Evolutionary conservation across 306 rosid species (phyloP).

Genomic region (Benincasa hispida): DNA sequence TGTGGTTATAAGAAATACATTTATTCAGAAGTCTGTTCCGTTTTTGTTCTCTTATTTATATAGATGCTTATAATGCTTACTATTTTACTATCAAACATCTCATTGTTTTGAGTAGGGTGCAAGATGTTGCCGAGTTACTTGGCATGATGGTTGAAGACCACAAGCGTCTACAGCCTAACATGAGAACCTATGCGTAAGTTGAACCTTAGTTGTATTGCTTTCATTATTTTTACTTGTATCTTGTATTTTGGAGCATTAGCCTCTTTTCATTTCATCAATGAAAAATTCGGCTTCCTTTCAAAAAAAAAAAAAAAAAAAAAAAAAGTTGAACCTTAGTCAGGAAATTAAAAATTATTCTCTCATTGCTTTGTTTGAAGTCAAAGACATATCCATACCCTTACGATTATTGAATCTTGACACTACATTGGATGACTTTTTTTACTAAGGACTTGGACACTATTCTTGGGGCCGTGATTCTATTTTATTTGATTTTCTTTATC

Average conservation of each 20-base stretch:
- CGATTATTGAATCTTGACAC: not conserved
- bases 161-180: constrained; percentile 85
- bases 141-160: constrained; percentile 95
- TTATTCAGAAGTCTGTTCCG: not conserved
- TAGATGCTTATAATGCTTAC: not conserved
- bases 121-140: constrained; percentile 96
- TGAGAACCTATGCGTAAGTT: constrained; percentile 79
- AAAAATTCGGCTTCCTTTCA: too few relatives aligned
- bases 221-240: too few relatives aligned
- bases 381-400: not conserved
- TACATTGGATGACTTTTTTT: not conserved
- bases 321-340: too few relatives aligned
- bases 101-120: constrained; percentile 38
- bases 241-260: too few relatives aligned
- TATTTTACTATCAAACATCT: not conserved
- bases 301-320: too few relatives aligned
- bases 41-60: not conserved
- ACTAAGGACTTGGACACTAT: not conserved
- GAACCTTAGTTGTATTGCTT: too few relatives aligned
- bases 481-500: not conserved
- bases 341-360: not conserved
- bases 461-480: not conserved
- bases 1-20: not conserved
- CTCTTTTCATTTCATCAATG: too few relatives aligned
- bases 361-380: not conserved